phyloP scores from a whole-genome alignment of 2,329 filamentous ascomycete genomes.

The Penicillium brasilianum region DNA sequence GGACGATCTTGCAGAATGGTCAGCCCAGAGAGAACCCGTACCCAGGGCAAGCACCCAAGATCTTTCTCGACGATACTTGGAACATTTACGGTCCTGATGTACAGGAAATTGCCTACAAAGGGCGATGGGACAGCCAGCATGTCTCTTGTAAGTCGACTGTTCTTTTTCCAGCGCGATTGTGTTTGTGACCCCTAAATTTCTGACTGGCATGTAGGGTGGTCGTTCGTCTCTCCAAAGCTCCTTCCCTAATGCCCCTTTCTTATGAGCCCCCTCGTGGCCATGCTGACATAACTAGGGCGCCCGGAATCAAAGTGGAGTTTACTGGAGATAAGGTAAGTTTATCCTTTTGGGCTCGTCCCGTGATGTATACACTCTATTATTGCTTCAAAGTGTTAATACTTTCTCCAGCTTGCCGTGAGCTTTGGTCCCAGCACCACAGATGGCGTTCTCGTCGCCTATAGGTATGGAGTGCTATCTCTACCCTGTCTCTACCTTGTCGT shows the following conservation, averaged over 20 bases:
- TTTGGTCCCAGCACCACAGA: slow-evolving; percentile 59
- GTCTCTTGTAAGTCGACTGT: slow-evolving; percentile 54
- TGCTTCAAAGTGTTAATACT: slow-evolving; percentile 7
- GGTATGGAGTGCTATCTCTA: slow-evolving; percentile 23
- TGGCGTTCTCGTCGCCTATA: slow-evolving; percentile 60
- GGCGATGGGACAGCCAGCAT: slow-evolving; percentile 65
- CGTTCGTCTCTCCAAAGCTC: slow-evolving; percentile 47
- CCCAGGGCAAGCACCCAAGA: slow-evolving; percentile 41
- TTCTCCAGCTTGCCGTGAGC: slow-evolving; percentile 52
- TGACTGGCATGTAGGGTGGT: slow-evolving; percentile 53
- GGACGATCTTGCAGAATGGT: slow-evolving; percentile 52
- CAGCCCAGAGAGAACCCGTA: slow-evolving; percentile 47
- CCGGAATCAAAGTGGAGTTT: slow-evolving; percentile 62
- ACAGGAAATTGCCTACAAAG: slow-evolving; percentile 64
- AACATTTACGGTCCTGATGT: slow-evolving; percentile 58
- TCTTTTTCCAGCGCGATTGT: not conserved
- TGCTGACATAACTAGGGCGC: slow-evolving; percentile 41
- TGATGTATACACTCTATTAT: not conserved
- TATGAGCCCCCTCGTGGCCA: slow-evolving; percentile 11
- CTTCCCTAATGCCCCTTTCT: slow-evolving; percentile 1
- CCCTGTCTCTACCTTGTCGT: not conserved
- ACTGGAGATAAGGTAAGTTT: slow-evolving; percentile 52
- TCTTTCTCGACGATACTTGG: slow-evolving; percentile 45
- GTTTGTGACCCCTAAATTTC: not conserved
- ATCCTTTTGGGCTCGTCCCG: not conserved